Evolutionary conservation across 2,329 filamentous ascomycete species (phyloP).

Genomic region (Pestalotiopsis sp.): DNA sequence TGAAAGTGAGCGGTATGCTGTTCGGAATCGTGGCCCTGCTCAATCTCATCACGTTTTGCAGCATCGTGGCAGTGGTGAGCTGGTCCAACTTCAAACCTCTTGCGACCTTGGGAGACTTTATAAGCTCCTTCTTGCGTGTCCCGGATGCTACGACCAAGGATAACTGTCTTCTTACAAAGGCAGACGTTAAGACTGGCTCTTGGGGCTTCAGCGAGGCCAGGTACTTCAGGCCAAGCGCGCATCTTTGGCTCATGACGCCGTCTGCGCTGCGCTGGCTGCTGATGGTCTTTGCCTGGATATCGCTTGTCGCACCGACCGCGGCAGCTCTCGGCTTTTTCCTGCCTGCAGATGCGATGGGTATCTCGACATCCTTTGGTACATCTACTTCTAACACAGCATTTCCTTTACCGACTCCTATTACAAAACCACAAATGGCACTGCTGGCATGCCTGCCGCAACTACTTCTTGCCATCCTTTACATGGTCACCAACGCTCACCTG

Average conservation of each 20-base stretch:
- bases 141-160: slow-evolving; percentile 35
- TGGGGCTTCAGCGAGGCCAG: slow-evolving; percentile 47
- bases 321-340: slow-evolving; percentile 42
- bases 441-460: slow-evolving; percentile 52
- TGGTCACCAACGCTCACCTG: slow-evolving; percentile 49
- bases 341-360: slow-evolving; percentile 25
- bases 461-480: slow-evolving; percentile 49
- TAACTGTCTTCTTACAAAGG: slow-evolving; percentile 49
- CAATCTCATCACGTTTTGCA: slow-evolving; percentile 29
- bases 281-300: slow-evolving; percentile 41
- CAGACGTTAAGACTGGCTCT: slow-evolving; percentile 43
- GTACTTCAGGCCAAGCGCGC: slow-evolving; percentile 41
- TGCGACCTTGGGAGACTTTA: slow-evolving; percentile 33
- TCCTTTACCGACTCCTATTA: slow-evolving; percentile 22
- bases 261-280: slow-evolving; percentile 45
- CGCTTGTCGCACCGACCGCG: slow-evolving; percentile 38
- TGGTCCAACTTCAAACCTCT: slow-evolving; percentile 31
- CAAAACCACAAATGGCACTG: slow-evolving; percentile 33
- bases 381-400: slow-evolving; percentile 38
- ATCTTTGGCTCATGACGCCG: slow-evolving; percentile 49
- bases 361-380: slow-evolving; percentile 41
- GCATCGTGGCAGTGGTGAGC: slow-evolving; percentile 27
- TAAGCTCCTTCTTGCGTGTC: slow-evolving; percentile 32
- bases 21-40: slow-evolving; percentile 39
- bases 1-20: slow-evolving; percentile 46